Evolutionary conservation across 208 protist genomes (phyloP), one percentile per base, ranked within the genome.

Genomic region (Trypanosomatidae sp.): DNA sequence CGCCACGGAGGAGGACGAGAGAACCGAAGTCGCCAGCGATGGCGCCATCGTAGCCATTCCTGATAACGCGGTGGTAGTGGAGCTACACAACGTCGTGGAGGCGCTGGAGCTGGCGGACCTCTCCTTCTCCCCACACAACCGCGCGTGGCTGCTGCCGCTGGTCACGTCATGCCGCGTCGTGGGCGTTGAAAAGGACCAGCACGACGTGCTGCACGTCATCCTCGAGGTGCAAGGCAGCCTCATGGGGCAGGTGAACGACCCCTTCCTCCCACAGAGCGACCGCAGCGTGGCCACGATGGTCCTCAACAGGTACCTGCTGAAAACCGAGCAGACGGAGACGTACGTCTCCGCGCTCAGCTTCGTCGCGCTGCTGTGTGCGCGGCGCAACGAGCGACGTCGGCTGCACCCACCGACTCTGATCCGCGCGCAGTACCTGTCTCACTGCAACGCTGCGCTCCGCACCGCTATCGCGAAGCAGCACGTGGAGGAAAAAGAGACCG

Each of bases 71-170:
- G 88, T 97, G 44, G 66, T 97, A 5, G 93, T 97, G 71, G 92
- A 97, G 75, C 81, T 97, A 41, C 84, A 74, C 47, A 50, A 78
- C 73, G 81, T 78, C 0, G 69, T 83, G 19, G 90, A 95, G 74
- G 86, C 69, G 30, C 56, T 97, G 33, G 90, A 97, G 71, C 53
- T 92, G 62, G 87, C 81, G 22, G 90, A 97, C 68, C 60, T 94
- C 22, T 87, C 83, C 47, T 68, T 86, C 69, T 88, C 90, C 56
- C 90, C 92, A 22, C 81, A 88, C 67, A 86, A 93, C 77, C 67
- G 80, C 7, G 88, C 91, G 66, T 97, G 92, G 90, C 67, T 97
- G 46, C 81, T 97, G 43, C 92, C 92, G 28, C 80, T 97, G 58
- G 88, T 75, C 64, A 84, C 90, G 41, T 89, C 85, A 22, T 95